Base-by-base conservation (phyloP, 106 monocot species). In the Allium fistulosum region DNA sequence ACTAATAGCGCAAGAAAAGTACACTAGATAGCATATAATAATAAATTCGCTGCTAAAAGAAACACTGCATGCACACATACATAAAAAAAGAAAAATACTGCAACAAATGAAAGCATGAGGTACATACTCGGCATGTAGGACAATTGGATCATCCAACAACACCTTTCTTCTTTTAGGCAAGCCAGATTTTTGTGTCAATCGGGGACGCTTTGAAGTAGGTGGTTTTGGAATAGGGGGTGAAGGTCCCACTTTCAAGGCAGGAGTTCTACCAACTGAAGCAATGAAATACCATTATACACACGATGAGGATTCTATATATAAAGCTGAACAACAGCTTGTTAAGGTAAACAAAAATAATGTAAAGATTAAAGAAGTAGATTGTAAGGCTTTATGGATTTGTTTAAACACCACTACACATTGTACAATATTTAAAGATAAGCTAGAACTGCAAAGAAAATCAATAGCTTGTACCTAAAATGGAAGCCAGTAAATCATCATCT, bases 111-210 rank as follows among this genome's bases (percentile, higher is more conserved):
- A 14, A 65, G 51, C 17, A 67, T 28, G 67, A 49, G 61, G 53
- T 8, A 83, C 92, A 52, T 87, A 99, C 99, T 99, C 99, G 55
- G 99, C 92, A 83, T 93, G 99, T 66, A 99, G 79, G 53, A 99
- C 90, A 83, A 87, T 93, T 51, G 87, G 63, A 83, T 99, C 99
- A 81, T 99, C 99, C 59, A 87, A 10, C 18, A 89, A 80, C 63
- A 83, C 80, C 75, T 99, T 99, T 67, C 93, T 99, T 65, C 90
- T 84, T 63, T 87, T 99, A 16, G 73, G 77, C 18, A 69, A 75
- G 47, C 75, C 83, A 16, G 51, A 50, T 62, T 57, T 91, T 4
- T 80, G 16, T 26, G 64, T 71, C 74, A 76, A 59, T 28, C 90
- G 75, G 37, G 84, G 81, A 12, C 93, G 90, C 76, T 99, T 99